Conservation (phyloP, 192 early-diverging fungal species). For the Haplosporangium gracile region DNA sequence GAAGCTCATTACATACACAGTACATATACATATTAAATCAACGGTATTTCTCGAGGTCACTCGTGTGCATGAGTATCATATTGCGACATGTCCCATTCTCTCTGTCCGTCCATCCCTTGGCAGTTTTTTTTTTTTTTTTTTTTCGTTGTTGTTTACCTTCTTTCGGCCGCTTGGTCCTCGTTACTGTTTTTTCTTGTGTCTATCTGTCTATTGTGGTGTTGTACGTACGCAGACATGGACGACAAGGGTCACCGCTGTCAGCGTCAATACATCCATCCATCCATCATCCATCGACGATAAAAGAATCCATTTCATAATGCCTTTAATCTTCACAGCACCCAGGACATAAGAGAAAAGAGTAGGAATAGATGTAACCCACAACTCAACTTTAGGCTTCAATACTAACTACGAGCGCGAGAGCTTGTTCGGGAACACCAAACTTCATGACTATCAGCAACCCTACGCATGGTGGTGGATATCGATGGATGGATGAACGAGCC, state of each 20-base stretch:
- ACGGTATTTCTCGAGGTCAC: neutral
- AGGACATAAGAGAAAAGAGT: neutral
- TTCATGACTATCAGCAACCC: neutral
- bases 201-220: neutral
- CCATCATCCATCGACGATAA: neutral
- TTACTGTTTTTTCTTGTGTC: neutral
- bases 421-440: neutral
- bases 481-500: neutral
- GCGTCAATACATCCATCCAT: neutral
- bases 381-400: too few relatives aligned
- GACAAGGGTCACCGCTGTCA: neutral
- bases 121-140: conserved; percentile 7
- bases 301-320: neutral
- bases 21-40: neutral
- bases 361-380: neutral
- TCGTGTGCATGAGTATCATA: neutral
- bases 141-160: neutral
- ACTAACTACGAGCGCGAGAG: too few relatives aligned
- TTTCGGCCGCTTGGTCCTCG: conserved; percentile 1
- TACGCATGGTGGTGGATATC: neutral
- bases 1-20: neutral
- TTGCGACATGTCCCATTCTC: neutral
- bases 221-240: neutral
- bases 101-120: neutral
- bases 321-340: neutral